Conservation (phyloP, 2,329 filamentous ascomycete genomes). For the Ciborinia camelliae region DNA sequence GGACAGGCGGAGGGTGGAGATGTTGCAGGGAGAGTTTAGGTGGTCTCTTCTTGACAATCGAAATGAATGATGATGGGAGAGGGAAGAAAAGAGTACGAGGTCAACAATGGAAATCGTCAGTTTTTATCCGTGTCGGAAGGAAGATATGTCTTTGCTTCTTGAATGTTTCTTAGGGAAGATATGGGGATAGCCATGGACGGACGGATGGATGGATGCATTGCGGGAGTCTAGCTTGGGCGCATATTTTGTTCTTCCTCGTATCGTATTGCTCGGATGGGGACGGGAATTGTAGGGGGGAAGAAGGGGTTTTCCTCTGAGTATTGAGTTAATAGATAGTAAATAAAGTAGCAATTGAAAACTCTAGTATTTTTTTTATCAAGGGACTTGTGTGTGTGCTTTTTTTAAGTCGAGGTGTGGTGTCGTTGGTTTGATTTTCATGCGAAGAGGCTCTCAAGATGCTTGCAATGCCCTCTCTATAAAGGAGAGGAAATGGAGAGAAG, state of each 20-base stretch:
- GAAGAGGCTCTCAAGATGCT: too few relatives aligned
- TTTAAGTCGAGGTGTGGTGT: background rate
- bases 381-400: background rate
- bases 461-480: too few relatives aligned
- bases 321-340: conserved; percentile 4
- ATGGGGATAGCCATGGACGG: background rate
- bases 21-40: background rate
- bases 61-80: background rate
- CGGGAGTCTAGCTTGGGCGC: conserved; percentile 23
- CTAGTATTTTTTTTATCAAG: background rate
- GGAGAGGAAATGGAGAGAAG: background rate
- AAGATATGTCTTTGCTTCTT: conserved; percentile 19
- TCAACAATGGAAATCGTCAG: conserved; percentile 3
- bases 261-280: conserved; percentile 7
- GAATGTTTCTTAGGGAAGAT: conserved; percentile 17
- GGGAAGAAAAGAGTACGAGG: background rate
- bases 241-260: conserved; percentile 17
- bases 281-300: background rate
- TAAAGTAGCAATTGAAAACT: conserved; percentile 1
- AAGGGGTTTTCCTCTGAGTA: background rate
- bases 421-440: too few relatives aligned
- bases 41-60: background rate
- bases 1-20: conserved; percentile 7
- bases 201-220: conserved; percentile 23
- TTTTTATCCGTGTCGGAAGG: conserved; percentile 10